These are phyloP conservation scores for Pichia ethanolica DNA, from an alignment of 805 yeast species.

Conservation along the genomic window DNA sequence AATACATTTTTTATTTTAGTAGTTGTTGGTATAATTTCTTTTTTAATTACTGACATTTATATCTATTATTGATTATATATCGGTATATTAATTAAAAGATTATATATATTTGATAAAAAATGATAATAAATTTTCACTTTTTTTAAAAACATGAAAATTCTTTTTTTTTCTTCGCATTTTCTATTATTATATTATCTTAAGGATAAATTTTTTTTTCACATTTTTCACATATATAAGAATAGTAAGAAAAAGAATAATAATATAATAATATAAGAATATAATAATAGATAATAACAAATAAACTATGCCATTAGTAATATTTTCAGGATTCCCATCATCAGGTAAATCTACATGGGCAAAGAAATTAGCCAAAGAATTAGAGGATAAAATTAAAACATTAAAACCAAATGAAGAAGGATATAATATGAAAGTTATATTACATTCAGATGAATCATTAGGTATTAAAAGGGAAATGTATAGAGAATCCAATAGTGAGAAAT, in stretches of 20 bases:
- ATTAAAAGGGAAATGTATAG: conserved; percentile 60
- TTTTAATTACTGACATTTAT: neutral
- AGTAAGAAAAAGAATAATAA: too few species aligned
- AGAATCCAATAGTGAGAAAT: conserved; percentile 71
- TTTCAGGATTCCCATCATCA: conserved; percentile 79
- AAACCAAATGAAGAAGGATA: conserved; percentile 41
- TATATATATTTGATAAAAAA: too few species aligned
- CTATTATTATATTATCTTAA: too few species aligned
- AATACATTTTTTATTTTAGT: conserved; percentile 29
- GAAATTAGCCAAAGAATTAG: conserved; percentile 42
- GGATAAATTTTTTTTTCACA: too few species aligned
- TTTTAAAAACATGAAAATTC: too few species aligned
- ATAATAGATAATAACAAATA: too few species aligned
- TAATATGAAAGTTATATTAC: conserved; percentile 54
- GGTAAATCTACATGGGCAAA: conserved; percentile 78
- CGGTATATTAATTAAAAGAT: too few species aligned
- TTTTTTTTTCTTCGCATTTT: too few species aligned
- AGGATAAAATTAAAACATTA: conserved; percentile 35
- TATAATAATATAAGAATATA: too few species aligned
- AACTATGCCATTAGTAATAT: conserved; percentile 72
- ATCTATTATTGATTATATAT: too few species aligned
- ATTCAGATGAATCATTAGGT: conserved; percentile 73
- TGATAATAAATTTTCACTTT: too few species aligned
- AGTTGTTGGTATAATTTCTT: neutral
- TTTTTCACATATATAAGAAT: too few species aligned